These are phyloP conservation scores for Barbarea vulgaris DNA, from an alignment of 345 rosid genomes.

Conservation along the genomic window DNA sequence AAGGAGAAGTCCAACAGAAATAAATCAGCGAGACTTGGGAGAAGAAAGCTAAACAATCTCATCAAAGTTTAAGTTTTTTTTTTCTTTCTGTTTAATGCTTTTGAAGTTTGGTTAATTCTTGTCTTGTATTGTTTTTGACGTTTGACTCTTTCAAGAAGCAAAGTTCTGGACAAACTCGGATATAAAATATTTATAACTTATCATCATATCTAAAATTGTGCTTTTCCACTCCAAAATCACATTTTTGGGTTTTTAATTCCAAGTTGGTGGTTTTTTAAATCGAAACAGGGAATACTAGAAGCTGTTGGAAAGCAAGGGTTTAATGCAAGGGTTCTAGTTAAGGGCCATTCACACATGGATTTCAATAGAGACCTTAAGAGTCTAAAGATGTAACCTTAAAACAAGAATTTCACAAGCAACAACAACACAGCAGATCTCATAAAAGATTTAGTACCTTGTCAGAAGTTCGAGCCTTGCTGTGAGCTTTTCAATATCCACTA, in stretches of 20 bases:
- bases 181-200: neutral
- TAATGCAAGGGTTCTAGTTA: too few species aligned
- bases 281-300: neutral
- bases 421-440: too few species aligned
- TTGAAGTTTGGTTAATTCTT: neutral
- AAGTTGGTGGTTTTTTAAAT: neutral
- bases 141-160: constrained; percentile 1
- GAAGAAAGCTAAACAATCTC: constrained; percentile 10
- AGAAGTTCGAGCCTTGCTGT: too few species aligned
- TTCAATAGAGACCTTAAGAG: too few species aligned
- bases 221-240: neutral
- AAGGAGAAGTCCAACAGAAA: neutral
- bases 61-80: neutral
- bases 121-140: constrained; percentile 19
- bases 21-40: constrained; percentile 19
- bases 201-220: neutral
- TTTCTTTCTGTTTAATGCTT: neutral
- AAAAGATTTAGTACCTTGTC: too few species aligned
- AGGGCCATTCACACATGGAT: too few species aligned
- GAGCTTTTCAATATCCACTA: too few species aligned
- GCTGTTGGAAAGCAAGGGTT: neutral
- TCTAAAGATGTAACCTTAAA: too few species aligned
- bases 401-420: too few species aligned
- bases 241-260: neutral
- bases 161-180: neutral